Evolutionary conservation across 2,329 filamentous ascomycete genomes (phyloP), one percentile per base, ranked within the genome.

Genomic region (Colletotrichum lini): DNA sequence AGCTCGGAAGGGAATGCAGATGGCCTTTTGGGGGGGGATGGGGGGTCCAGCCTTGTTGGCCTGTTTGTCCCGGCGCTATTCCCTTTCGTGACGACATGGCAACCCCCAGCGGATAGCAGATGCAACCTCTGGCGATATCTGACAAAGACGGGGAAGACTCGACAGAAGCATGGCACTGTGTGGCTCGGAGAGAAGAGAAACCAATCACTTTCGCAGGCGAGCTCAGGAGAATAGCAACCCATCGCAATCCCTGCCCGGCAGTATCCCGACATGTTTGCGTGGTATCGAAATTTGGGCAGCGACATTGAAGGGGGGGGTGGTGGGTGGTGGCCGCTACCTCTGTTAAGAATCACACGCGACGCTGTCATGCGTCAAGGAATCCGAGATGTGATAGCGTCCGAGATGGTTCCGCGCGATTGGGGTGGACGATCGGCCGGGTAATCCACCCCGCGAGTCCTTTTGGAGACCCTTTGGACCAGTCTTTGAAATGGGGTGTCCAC

Each of bases 391-490:
- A 68, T 47, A 53, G 40, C 47, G 52, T 52, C 38, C 50, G 52
- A 50, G 52, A 67, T 63, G 58, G 67, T 67, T 68, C 58, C 68
- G 58, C 65, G 45, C 68, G 58, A 63, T 63, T 68, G 64, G 68
- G 65, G 52, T 45, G n/a, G 54, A 15, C 65, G 68, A 71, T 71
- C 68, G 52, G 23, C 58, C 68, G 64, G 64, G 68, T 57, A 71
- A 60, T 56, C 58, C 59, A 68, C 65, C 68, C 65, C 65, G 47
- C 64, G 57, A 65, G 44, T 26, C 61, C 16, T 30, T 35, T 35
- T 35, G 8, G 30, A 9, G 8, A 35, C 9, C 10, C 1, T 35
- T 45, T 6, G 13, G 52, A 16, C n/a, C 30, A 30, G 35, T 40
- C 63, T 58, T 35, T 42, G 30, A 40, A 62, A 61, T 53, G 45